Evolutionary conservation across 805 yeast genomes (phyloP).

Genomic region (Nakazawaea pomicola): DNA sequence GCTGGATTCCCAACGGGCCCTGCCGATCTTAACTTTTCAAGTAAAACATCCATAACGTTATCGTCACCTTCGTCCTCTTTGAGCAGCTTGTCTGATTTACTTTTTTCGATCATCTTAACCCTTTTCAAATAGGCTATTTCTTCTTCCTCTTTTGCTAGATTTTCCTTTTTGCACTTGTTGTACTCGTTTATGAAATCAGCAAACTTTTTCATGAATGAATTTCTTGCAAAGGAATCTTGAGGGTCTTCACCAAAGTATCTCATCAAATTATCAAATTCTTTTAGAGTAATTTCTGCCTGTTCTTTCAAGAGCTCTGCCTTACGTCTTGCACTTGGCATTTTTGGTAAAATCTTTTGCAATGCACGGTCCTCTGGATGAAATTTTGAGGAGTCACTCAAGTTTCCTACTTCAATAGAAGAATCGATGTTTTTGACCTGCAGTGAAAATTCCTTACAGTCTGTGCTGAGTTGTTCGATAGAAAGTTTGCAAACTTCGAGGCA

Average conservation of each 20-base stretch:
- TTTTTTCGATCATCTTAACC: constrained; percentile 44
- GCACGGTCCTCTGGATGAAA: constrained; percentile 67
- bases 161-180: constrained; percentile 61
- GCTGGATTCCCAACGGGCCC: constrained; percentile 77
- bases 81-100: constrained; percentile 2
- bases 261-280: constrained; percentile 56
- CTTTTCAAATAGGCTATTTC: constrained; percentile 59
- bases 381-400: constrained; percentile 54
- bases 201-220: constrained; percentile 58
- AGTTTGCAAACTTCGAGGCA: constrained; percentile 52
- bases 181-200: constrained; percentile 55
- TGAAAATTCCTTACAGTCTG: constrained; percentile 53
- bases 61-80: constrained; percentile 35
- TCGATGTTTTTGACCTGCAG: constrained; percentile 46
- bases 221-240: constrained; percentile 46
- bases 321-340: constrained; percentile 49
- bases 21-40: constrained; percentile 83
- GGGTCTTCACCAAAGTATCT: constrained; percentile 69
- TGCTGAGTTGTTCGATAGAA: constrained; percentile 57
- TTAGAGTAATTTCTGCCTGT: constrained; percentile 45
- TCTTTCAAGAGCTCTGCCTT: constrained; percentile 45
- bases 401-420: constrained; percentile 54
- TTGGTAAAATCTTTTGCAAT: constrained; percentile 46
- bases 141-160: constrained; percentile 64
- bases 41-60: constrained; percentile 76